Percentiles rank a stretch among this genome's conserved stretches.
Conservation (phyloP, 208 protist genomes). For the Trypanosoma grayi region DNA sequence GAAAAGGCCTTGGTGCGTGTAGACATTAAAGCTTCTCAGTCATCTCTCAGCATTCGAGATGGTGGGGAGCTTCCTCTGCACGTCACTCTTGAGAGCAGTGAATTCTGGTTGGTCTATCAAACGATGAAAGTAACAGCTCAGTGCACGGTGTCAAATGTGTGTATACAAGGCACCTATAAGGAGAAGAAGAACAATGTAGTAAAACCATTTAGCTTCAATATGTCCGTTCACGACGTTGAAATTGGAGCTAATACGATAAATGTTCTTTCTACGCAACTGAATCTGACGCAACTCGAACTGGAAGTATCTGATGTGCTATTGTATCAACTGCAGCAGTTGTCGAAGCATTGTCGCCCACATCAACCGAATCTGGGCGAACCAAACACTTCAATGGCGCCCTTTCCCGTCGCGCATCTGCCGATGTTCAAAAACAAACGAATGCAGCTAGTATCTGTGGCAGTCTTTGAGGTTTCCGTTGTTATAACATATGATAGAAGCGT, state of each 20-base stretch:
- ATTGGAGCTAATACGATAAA: slow-evolving; percentile 20
- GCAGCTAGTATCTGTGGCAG: slow-evolving; percentile 26
- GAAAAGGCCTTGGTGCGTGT: slow-evolving; percentile 21
- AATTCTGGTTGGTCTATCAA: slow-evolving; percentile 28
- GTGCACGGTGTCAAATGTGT: slow-evolving; percentile 40
- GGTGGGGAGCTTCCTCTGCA: slow-evolving; percentile 21
- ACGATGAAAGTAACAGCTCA: slow-evolving; percentile 35
- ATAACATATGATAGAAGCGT: slow-evolving; percentile 57
- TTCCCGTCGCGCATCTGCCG: background rate
- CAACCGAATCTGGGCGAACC: slow-evolving; percentile 1
- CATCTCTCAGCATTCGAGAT: slow-evolving; percentile 30
- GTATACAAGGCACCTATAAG: slow-evolving; percentile 37
- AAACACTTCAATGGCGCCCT: too few relatives aligned
- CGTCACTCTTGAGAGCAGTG: slow-evolving; percentile 25
- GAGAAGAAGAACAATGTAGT: slow-evolving; percentile 30
- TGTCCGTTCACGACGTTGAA: slow-evolving; percentile 41
- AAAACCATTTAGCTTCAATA: slow-evolving; percentile 42
- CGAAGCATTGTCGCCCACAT: slow-evolving; percentile 15
- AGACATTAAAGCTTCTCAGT: slow-evolving; percentile 23
- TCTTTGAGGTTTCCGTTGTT: slow-evolving; percentile 38
- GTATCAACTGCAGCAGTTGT: slow-evolving; percentile 44
- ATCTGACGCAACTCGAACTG: slow-evolving; percentile 40
- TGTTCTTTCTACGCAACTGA: slow-evolving; percentile 31
- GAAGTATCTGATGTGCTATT: slow-evolving; percentile 57
- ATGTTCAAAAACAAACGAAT: slow-evolving; percentile 18